These are phyloP conservation scores for Candida glaebosa DNA, from an alignment of 805 yeast species.

Conservation along the genomic window DNA sequence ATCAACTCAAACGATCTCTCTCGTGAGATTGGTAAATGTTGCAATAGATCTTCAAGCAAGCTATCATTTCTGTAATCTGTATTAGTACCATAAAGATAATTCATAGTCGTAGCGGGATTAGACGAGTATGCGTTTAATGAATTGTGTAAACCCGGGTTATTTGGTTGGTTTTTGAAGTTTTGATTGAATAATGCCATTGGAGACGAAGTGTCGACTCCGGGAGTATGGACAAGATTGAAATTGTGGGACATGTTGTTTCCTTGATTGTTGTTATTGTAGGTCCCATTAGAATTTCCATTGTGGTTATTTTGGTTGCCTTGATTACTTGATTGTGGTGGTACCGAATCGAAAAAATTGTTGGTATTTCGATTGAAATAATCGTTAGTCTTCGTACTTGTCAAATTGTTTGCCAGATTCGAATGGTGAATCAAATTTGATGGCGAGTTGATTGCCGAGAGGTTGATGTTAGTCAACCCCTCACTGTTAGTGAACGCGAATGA, in stretches of 20 bases:
- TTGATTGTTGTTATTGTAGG: background rate
- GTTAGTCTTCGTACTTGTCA: background rate
- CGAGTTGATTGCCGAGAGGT: slow-evolving; percentile 4
- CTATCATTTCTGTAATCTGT: slow-evolving; percentile 33
- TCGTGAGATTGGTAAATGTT: slow-evolving; percentile 41
- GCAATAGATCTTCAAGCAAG: slow-evolving; percentile 33
- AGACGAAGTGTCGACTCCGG: slow-evolving; percentile 1
- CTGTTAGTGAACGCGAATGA: slow-evolving; percentile 31
- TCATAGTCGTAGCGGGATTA: slow-evolving; percentile 30
- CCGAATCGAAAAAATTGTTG: slow-evolving; percentile 3
- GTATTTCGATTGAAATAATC: background rate
- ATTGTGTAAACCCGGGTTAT: slow-evolving; percentile 21
- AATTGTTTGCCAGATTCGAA: slow-evolving; percentile 1
- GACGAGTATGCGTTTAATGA: slow-evolving; percentile 29
- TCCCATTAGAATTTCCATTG: background rate
- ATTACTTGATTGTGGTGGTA: slow-evolving; percentile 4
- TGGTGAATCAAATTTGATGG: slow-evolving; percentile 1
- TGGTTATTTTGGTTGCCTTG: background rate
- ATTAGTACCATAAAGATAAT: slow-evolving; percentile 38
- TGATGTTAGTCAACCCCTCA: slow-evolving; percentile 5
- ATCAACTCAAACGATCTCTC: slow-evolving; percentile 46
- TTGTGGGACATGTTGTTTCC: background rate
- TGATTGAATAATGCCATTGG: background rate
- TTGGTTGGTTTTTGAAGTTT: slow-evolving; percentile 9
- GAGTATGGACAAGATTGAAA: slow-evolving; percentile 2